A percentile compares a stretch with the other conserved stretches of the same genome.
phyloP scores from a whole-genome alignment of 2,329 filamentous ascomycete genomes.

The Blastomyces parvus region DNA sequence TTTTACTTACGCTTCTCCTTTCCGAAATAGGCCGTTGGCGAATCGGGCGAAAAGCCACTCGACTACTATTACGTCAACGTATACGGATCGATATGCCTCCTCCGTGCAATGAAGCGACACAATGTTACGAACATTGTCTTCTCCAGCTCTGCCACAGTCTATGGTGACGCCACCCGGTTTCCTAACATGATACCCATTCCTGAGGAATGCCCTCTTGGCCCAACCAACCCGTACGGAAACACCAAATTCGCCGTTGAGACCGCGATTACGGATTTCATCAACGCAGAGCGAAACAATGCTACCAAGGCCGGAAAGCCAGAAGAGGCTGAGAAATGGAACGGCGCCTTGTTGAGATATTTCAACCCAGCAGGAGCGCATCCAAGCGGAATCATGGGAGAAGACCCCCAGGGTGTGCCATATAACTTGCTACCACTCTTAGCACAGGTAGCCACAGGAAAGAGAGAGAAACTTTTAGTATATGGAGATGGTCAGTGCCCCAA shows the following conservation, averaged over 20 bases:
- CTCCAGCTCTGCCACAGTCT: conserved; percentile 94
- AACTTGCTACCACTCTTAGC: conserved; percentile 90
- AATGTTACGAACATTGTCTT: conserved; percentile 97
- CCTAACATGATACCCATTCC: conserved; percentile 98
- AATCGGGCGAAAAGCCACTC: conserved; percentile 85
- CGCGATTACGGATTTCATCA: conserved; percentile 84
- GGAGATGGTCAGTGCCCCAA: conserved; percentile 62
- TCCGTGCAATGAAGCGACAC: conserved; percentile 78
- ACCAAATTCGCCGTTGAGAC: conserved; percentile 90
- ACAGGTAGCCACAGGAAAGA: conserved; percentile 89
- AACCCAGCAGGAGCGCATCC: conserved; percentile 95
- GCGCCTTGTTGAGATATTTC: conserved; percentile 88
- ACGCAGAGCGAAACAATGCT: conserved; percentile 72
- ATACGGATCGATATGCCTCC: conserved; percentile 76
- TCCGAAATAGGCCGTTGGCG: conserved; percentile 68
- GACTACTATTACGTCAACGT: conserved; percentile 99
- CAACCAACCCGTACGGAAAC: conserved; percentile 95
- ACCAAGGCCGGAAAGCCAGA: conserved; percentile 67
- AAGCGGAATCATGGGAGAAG: conserved; percentile 94
- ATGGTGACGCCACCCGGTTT: conserved; percentile 93
- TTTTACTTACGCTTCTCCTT: conserved; percentile 9
- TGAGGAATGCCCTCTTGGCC: conserved; percentile 88
- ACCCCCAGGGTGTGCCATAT: conserved; percentile 89
- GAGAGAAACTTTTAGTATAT: conserved; percentile 89
- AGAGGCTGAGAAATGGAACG: conserved; percentile 77